Conservation (phyloP, 139 green algal genomes). For the Chlorella vulgaris region DNA sequence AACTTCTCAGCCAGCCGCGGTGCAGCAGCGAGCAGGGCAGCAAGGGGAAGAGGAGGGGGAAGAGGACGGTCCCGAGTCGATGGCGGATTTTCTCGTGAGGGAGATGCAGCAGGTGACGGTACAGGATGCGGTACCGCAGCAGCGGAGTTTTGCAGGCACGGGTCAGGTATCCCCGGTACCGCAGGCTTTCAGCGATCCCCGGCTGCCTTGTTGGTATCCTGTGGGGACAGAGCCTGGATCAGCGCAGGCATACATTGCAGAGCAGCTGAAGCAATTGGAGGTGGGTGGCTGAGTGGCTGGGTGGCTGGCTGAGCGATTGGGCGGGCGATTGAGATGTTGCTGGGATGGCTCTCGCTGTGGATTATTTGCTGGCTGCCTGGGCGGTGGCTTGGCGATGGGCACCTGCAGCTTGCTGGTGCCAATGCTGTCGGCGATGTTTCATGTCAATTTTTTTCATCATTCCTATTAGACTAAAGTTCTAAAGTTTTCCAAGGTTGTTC, state of each 20-base stretch:
- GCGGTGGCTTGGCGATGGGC: not conserved
- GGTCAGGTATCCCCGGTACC: not conserved
- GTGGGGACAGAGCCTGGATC: not conserved
- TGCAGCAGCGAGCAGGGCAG: not conserved
- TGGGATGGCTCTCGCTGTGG: too few relatives aligned
- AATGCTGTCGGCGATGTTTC: too few relatives aligned
- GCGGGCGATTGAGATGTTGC: too few relatives aligned
- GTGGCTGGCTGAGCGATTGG: not conserved
- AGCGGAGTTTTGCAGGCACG: not conserved
- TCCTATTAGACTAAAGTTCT: not conserved
- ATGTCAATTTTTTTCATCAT: too few relatives aligned
- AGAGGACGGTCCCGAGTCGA: not conserved
- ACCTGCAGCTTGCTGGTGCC: too few relatives aligned
- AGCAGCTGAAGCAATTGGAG: not conserved
- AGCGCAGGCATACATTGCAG: not conserved
- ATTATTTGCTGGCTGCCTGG: not conserved
- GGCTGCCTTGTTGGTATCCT: conserved; percentile 16
- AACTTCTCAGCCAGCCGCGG: not conserved
- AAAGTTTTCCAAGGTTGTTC: too few relatives aligned
- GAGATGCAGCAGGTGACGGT: not conserved
- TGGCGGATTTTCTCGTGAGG: conserved; percentile 19
- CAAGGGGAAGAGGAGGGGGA: not conserved
- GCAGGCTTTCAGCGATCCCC: not conserved
- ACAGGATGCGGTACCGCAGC: too few relatives aligned
- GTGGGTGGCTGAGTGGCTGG: not conserved